phyloP scores from a whole-genome alignment of 169 alveolate genomes.

The Pseudocohnilembus persalinus region DNA sequence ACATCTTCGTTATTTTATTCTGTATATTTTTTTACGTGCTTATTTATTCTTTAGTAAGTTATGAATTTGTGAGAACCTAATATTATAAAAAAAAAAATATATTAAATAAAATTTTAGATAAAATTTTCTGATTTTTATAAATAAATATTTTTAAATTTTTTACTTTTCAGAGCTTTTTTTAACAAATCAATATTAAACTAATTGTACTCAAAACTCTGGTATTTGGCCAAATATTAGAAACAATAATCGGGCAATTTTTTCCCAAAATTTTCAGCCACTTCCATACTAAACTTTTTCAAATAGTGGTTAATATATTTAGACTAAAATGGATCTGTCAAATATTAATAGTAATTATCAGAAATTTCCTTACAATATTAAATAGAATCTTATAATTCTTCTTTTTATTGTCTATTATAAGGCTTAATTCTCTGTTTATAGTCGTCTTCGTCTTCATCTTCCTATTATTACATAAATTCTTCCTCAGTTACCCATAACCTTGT shows the following conservation, averaged over 20 bases:
- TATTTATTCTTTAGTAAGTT: constrained; percentile 20
- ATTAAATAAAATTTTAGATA: no score
- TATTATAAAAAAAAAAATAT: no score
- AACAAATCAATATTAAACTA: constrained; percentile 21
- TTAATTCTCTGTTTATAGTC: neutral
- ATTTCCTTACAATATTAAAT: neutral
- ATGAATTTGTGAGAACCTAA: constrained; percentile 39
- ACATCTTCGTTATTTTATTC: constrained; percentile 28
- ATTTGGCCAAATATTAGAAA: constrained; percentile 35
- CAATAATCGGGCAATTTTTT: constrained; percentile 12
- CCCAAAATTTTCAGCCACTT: neutral
- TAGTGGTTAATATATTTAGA: neutral
- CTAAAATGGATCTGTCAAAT: neutral
- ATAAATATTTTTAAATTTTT: no score
- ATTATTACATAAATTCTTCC: neutral
- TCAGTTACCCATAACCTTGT: neutral
- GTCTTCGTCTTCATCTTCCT: neutral
- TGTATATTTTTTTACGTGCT: constrained; percentile 8
- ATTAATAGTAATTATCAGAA: neutral
- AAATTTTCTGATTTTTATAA: no score
- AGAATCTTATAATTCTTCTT: neutral
- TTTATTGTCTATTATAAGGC: neutral
- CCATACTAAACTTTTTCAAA: neutral
- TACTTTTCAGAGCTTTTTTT: constrained; percentile 29
- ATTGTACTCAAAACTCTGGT: constrained; percentile 17